phyloP scores from a whole-genome alignment of 1,284 basidiomycete genomes.

The Pseudozyma flocculosa region DNA sequence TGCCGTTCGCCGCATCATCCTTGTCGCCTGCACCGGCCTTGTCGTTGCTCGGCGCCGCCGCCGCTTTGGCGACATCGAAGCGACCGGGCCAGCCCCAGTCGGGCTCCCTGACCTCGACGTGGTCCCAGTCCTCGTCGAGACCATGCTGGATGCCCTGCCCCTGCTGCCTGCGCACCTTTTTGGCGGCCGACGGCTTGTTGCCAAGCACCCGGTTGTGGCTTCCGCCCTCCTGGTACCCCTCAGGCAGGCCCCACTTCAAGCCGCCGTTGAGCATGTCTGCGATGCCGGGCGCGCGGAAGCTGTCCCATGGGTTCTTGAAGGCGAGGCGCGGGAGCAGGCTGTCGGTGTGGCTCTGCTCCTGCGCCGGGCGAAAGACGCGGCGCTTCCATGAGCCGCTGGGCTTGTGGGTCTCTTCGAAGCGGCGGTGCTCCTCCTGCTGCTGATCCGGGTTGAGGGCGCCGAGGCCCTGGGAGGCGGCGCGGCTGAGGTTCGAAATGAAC shows the following conservation, averaged over 20 bases:
- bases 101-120: constrained; percentile 17
- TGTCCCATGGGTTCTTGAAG: constrained; percentile 41
- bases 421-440: neutral
- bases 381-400: constrained; percentile 1
- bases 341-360: constrained; percentile 2
- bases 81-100: constrained; percentile 31
- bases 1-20: no score
- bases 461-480: constrained; percentile 15
- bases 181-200: constrained; percentile 15
- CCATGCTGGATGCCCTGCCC: constrained; percentile 5
- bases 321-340: constrained; percentile 24
- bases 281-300: constrained; percentile 33
- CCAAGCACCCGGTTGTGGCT: constrained; percentile 4
- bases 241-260: constrained; percentile 46
- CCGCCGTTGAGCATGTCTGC: constrained; percentile 29
- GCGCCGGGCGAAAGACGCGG: neutral
- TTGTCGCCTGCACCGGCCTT: no score
- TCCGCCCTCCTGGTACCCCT: constrained; percentile 35
- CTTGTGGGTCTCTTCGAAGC: neutral
- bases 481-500: constrained; percentile 10
- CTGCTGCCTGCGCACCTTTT: constrained; percentile 11
- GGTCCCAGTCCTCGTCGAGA: constrained; percentile 26
- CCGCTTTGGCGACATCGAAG: no score
- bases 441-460: neutral
- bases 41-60: no score